A percentile compares a stretch with the other conserved stretches of the same genome.
phyloP scores from a whole-genome alignment of 495 filamentous ascomycete species.

The Lepidopterella palustris region DNA sequence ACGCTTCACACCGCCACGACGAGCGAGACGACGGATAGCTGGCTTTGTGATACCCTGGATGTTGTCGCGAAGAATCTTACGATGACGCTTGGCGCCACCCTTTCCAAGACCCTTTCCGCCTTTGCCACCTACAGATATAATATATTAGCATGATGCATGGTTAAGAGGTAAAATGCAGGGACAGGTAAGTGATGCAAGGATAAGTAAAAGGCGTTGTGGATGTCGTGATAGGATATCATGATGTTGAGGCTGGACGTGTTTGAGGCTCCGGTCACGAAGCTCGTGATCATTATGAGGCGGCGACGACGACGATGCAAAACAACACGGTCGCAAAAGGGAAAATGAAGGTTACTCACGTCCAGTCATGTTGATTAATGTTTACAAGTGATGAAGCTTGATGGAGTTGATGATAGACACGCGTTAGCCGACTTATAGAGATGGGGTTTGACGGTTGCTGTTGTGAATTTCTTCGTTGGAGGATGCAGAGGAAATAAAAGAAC shows the following conservation, averaged over 20 bases:
- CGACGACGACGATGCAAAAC: constrained; percentile 33
- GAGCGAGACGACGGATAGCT: constrained; percentile 61
- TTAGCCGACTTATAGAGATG: neutral
- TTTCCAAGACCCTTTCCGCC: constrained; percentile 82
- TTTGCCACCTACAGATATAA: constrained; percentile 38
- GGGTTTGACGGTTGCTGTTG: neutral
- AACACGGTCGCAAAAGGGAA: constrained; percentile 17
- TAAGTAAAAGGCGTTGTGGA: neutral
- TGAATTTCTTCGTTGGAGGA: neutral
- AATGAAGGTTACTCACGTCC: constrained; percentile 52
- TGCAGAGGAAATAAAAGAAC: neutral
- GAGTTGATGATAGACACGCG: constrained; percentile 14
- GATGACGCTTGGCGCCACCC: constrained; percentile 96
- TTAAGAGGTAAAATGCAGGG: constrained; percentile 14
- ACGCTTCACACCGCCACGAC: constrained; percentile 60
- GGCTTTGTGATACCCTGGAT: constrained; percentile 82
- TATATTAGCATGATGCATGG: constrained; percentile 26
- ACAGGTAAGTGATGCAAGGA: constrained; percentile 9
- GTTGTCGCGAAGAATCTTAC: constrained; percentile 99
- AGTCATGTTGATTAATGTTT: constrained; percentile 51
- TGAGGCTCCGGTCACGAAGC: constrained; percentile 15
- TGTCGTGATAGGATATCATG: constrained; percentile 8
- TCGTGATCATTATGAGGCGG: constrained; percentile 10
- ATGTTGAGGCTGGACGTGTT: constrained; percentile 24
- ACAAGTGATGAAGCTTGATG: constrained; percentile 18